These are phyloP conservation scores for Fusarium phyllophilum DNA, from an alignment of 2,329 filamentous ascomycete genomes.

Conservation along the genomic window DNA sequence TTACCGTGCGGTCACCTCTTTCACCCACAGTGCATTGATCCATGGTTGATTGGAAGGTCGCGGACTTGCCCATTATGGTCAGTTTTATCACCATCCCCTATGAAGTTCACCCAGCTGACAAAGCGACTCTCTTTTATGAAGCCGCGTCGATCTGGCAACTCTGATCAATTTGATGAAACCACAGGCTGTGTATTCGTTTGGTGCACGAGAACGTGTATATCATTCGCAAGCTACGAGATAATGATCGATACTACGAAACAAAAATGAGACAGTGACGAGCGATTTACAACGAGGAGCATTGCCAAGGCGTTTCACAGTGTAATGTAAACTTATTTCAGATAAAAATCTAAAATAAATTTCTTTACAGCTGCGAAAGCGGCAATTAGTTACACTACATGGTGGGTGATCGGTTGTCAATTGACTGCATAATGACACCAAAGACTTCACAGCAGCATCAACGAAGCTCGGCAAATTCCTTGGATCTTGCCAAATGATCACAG, in stretches of 20 bases:
- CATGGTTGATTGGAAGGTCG: constrained; percentile 26
- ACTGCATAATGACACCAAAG: neutral
- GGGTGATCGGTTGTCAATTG: too few species aligned
- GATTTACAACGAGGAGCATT: neutral
- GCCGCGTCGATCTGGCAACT: constrained; percentile 6
- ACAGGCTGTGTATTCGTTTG: neutral
- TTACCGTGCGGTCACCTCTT: constrained; percentile 30
- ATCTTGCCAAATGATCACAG: neutral
- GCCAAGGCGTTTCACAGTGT: neutral
- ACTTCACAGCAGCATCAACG: neutral
- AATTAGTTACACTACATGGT: neutral
- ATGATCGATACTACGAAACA: neutral
- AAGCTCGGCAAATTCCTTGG: too few species aligned
- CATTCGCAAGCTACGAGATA: neutral
- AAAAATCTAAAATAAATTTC: rapidly evolving
- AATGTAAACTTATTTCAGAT: rapidly evolving
- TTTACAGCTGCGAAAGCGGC: neutral
- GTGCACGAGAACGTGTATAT: neutral
- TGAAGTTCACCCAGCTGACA: neutral
- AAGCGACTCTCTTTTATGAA: neutral
- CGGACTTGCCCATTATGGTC: constrained; percentile 35
- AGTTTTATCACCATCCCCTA: rapidly evolving
- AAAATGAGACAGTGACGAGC: neutral
- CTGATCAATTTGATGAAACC: neutral
- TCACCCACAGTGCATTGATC: constrained; percentile 35